Evolutionary conservation across 2,329 filamentous ascomycete genomes (phyloP), one percentile per base, ranked within the genome.

Genomic region (Fusarium nodosum): DNA sequence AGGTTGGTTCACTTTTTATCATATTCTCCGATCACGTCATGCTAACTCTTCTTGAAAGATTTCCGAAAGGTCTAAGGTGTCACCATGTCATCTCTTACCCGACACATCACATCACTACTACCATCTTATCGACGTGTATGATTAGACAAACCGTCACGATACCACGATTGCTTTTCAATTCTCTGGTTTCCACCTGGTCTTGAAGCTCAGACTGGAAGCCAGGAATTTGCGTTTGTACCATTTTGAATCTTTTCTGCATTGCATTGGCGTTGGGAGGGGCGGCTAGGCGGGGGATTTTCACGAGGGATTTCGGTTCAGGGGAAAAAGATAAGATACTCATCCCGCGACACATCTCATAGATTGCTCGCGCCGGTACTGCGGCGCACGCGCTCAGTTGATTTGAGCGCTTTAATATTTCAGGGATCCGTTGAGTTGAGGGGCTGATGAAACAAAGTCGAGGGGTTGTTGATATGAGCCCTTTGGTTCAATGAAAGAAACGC

Each of bases 191-290:
- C 56, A 53, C 31, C 64, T 72, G 76, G 74, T 61, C 74, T 75
- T 70, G 72, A 71, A 56, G 72, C 56, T 56, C 64, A 45, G 22
- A 51, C 4, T 18, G 26, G 60, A 31, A 52, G 31, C 38, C 44
- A 51, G 54, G 47, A 65, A 44, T 45, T 50, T 62, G 74, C 72
- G 74, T 76, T 74, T 82, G 80, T 81, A 82, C 75, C 77, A 79
- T 77, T 77, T 72, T 72, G 64, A 72, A 74, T 75, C 71, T 76
- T 72, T 76, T 67, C 59, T 83, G 86, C 86, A 87, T 88, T 85
- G 86, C 86, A 87, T 74, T 79, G 86, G 86, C 86, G 86, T 88
- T 87, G 76, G 79, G 68, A 76, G 76, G 62, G 79, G 76, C 75
- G 62, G 75, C 71, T 58, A 56, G 70, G 72, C 72, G 71, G 69